Evolutionary conservation across 805 yeast species (phyloP), one percentile per base, ranked within the genome.

Genomic region (Metschnikowia amazonensis): DNA sequence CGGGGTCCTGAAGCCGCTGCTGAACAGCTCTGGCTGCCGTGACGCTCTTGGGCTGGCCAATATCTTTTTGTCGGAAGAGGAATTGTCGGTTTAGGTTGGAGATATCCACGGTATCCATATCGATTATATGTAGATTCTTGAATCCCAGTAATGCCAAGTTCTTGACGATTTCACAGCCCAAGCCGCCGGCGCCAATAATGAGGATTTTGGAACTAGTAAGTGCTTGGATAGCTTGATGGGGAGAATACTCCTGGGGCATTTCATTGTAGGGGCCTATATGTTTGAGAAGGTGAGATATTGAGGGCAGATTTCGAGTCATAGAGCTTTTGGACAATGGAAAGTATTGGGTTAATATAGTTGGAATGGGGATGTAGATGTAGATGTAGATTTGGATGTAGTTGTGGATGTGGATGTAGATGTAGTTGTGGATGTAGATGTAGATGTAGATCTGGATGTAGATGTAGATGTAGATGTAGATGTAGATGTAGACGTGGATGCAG

Each of bases 31-130:
- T 60, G 4, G 84, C 82, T 0, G 94, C 92, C 4, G 79, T 80
- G 36, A 69, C 70, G 0, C 89, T 86, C 57, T 86, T 86, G 6
- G 85, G 65, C 51, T 69, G 63, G 4, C 92, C 92, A 11, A 86
- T 76, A 57, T 85, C 89, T 1, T 54, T 47, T 14, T 64, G 63
- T 3, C 89, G 65, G 56, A 86, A 86, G 44, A 86, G 65, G 58
- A 86, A 86, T 64, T 86, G 95, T 14, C 95, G 71, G 58, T 86
- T 86, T 53, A 86, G 69, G 56, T 86, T 86, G 21, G 86, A 77
- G n/a, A 84, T 62, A 53, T 86, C 94, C 43, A 86, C 84, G 2
- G 87, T 84, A 61, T 86, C 95, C 92, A 86, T 85, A 59, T 86
- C 95, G 31, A 86, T 82, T 9, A 86, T 77, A 47, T 82, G 80